A percentile compares a stretch with the other conserved stretches of the same genome.
phyloP scores from a whole-genome alignment of 176 grass and related monocot genomes.

The Cenchrus fungigraminus region DNA sequence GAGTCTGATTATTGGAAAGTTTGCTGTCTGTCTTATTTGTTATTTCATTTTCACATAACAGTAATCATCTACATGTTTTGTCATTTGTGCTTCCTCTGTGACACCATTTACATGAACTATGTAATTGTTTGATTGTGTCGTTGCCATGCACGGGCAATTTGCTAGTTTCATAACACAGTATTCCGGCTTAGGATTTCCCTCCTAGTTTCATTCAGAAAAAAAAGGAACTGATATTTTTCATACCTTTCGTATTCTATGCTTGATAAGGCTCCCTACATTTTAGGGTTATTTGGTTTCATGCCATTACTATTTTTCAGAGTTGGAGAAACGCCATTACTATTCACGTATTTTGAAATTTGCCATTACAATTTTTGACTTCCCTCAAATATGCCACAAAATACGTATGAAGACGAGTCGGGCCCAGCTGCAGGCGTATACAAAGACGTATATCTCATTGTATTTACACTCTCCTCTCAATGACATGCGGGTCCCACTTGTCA shows the following conservation, averaged over 20 bases:
- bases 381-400: too few species aligned
- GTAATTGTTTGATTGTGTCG: neutral
- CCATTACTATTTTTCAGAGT: too few species aligned
- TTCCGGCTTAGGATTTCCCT: neutral
- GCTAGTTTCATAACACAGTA: neutral
- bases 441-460: too few species aligned
- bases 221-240: neutral
- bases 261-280: neutral
- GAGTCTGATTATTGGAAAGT: neutral
- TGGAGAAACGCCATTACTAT: too few species aligned
- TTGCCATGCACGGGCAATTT: neutral
- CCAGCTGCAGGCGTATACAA: too few species aligned
- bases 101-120: neutral
- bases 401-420: too few species aligned
- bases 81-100: neutral
- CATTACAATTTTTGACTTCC: too few species aligned
- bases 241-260: neutral
- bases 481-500: too few species aligned
- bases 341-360: too few species aligned
- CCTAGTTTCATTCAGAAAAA: neutral
- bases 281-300: neutral
- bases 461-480: too few species aligned
- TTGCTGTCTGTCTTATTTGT: neutral
- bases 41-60: neutral
- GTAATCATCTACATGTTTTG: neutral